A percentile compares a stretch with the other conserved stretches of the same genome.
These are phyloP conservation scores for Blastocystis sp. DNA, from an alignment of 352 stramenopile genomes.

Conservation along the genomic window DNA sequence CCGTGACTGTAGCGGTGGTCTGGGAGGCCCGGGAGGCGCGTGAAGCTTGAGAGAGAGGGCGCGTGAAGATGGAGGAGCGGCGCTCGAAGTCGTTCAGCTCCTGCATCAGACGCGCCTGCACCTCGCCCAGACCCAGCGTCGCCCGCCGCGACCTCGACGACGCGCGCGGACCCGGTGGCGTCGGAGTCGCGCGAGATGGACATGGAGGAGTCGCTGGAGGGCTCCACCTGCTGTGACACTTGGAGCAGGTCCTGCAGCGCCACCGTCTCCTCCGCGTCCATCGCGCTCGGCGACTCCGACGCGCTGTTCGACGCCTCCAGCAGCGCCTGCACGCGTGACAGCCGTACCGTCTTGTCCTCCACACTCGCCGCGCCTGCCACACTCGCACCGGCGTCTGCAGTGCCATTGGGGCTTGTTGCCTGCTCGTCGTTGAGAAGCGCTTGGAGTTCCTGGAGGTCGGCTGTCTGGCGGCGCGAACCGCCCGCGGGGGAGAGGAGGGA, in stretches of 20 bases:
- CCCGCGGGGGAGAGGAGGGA: not conserved
- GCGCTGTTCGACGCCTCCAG: not conserved
- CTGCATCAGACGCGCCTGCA: constrained; percentile 28
- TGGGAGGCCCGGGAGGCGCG: no score
- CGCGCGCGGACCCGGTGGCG: not conserved
- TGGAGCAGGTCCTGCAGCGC: constrained; percentile 25
- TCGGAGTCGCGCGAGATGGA: constrained; percentile 9
- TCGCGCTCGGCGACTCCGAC: not conserved
- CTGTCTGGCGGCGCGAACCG: not conserved
- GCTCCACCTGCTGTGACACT: not conserved
- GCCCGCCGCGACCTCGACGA: not conserved
- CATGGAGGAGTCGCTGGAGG: constrained; percentile 31
- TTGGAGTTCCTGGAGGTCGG: constrained; percentile 38
- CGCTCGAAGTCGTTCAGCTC: constrained; percentile 36
- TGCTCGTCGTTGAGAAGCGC: constrained; percentile 4
- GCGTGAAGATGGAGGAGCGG: constrained; percentile 5
- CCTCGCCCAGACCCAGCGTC: constrained; percentile 21
- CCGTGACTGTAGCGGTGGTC: no score
- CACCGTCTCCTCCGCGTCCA: constrained; percentile 46
- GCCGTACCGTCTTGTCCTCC: not conserved
- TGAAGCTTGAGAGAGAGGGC: not conserved
- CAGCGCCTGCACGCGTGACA: not conserved
- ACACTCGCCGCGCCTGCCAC: not conserved
- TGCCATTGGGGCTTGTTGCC: not conserved
- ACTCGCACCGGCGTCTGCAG: not conserved